These are phyloP conservation scores for Dillenia suffruticosa DNA, from an alignment of 164 flowering plant species.

Conservation along the genomic window DNA sequence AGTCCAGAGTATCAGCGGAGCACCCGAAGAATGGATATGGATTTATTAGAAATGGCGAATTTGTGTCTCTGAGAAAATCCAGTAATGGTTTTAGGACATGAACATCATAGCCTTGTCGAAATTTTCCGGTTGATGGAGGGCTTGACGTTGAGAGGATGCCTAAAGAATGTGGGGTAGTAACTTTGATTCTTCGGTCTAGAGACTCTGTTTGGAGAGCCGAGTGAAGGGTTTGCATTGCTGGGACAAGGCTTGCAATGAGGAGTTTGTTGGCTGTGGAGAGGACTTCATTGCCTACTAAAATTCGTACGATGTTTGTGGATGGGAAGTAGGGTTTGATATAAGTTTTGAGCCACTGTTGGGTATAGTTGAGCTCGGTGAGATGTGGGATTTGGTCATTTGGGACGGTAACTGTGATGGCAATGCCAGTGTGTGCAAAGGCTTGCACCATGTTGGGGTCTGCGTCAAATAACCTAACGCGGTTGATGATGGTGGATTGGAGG, in stretches of 20 bases:
- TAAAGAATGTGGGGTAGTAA: slow-evolving; percentile 80
- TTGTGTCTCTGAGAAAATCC: slow-evolving; percentile 48
- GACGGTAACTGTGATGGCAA: slow-evolving; percentile 55
- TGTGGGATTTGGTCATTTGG: slow-evolving; percentile 64
- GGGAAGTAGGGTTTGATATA: slow-evolving; percentile 48
- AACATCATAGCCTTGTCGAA: slow-evolving; percentile 60
- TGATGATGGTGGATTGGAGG: slow-evolving; percentile 46
- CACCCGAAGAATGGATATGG: slow-evolving; percentile 73
- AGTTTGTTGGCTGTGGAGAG: slow-evolving; percentile 46
- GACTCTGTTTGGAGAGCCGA: slow-evolving; percentile 48
- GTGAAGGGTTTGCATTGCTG: slow-evolving; percentile 75
- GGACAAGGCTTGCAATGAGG: slow-evolving; percentile 51
- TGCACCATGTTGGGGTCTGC: slow-evolving; percentile 38
- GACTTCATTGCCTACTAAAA: slow-evolving; percentile 80
- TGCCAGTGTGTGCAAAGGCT: slow-evolving; percentile 72
- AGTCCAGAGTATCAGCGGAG: slow-evolving; percentile 50
- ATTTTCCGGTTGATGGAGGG: slow-evolving; percentile 74
- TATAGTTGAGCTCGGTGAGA: slow-evolving; percentile 38
- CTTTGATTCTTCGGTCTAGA: slow-evolving; percentile 44
- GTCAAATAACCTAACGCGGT: slow-evolving; percentile 68
- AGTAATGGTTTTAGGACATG: slow-evolving; percentile 63
- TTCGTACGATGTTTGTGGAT: slow-evolving; percentile 55
- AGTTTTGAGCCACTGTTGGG: slow-evolving; percentile 55
- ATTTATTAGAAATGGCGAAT: slow-evolving; percentile 72
- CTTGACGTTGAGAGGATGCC: slow-evolving; percentile 60